These are phyloP conservation scores for Mortierella polycephala DNA, from an alignment of 371 early-diverging fungal species.

Conservation along the genomic window DNA sequence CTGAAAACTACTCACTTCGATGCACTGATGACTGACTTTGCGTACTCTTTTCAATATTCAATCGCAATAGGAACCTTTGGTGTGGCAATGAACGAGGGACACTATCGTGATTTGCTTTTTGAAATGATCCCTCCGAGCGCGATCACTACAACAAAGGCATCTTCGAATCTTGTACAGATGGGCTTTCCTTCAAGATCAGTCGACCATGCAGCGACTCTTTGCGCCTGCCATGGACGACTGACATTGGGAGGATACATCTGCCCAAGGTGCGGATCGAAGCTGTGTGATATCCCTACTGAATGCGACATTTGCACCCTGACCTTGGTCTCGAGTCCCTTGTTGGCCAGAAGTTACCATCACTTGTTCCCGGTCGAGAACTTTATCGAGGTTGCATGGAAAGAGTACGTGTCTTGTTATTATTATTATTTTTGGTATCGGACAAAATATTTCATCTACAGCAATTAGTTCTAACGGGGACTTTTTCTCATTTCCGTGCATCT, in stretches of 20 bases:
- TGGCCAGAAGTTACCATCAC: constrained; percentile 96
- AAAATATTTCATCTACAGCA: not conserved
- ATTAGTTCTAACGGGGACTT: not conserved
- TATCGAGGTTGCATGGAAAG: constrained; percentile 64
- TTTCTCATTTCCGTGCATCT: constrained; percentile 15
- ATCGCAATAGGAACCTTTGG: constrained; percentile 74
- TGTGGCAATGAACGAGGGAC: constrained; percentile 87
- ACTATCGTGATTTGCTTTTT: constrained; percentile 81
- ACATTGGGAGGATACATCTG: constrained; percentile 87
- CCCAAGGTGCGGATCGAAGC: constrained; percentile 85
- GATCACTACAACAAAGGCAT: constrained; percentile 62
- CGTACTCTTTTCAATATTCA: not conserved
- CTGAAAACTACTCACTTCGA: not conserved
- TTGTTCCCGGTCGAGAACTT: constrained; percentile 90
- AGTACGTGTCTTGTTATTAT: constrained; percentile 29
- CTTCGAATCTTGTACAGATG: constrained; percentile 85
- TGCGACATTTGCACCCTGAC: constrained; percentile 94
- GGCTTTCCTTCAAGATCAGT: constrained; percentile 84
- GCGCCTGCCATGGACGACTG: constrained; percentile 88
- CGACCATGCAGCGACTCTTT: constrained; percentile 75
- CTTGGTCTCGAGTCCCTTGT: constrained; percentile 90
- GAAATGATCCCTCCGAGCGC: constrained; percentile 89
- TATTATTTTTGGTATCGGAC: not conserved
- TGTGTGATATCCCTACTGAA: constrained; percentile 93
- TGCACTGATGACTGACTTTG: not conserved